phyloP scores from a whole-genome alignment of 495 filamentous ascomycete genomes.

The Aspergillus bridgeri region DNA sequence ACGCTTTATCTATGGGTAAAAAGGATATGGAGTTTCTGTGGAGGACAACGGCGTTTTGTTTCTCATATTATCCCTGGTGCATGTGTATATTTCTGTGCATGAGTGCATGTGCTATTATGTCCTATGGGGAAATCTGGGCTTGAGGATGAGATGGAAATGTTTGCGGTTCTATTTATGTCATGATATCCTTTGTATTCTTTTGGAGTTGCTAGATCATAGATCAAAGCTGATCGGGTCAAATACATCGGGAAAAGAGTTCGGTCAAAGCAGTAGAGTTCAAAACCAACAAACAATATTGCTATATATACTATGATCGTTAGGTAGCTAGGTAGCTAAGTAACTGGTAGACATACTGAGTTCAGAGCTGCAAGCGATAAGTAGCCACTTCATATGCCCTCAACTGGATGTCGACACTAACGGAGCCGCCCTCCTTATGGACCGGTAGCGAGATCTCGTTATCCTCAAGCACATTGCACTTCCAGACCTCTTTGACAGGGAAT shows the following conservation, averaged over 20 bases:
- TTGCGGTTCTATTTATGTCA: conserved; percentile 4
- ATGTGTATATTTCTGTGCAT: not conserved
- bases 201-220: conserved; percentile 2
- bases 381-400: conserved; percentile 88
- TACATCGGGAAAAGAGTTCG: not conserved
- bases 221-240: not conserved
- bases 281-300: not conserved
- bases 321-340: not conserved
- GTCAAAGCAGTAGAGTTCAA: not conserved
- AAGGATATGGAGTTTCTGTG: conserved; percentile 10
- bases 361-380: conserved; percentile 75
- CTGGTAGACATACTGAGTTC: not conserved
- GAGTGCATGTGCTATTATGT: no score
- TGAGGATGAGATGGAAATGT: not conserved
- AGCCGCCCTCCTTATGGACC: conserved; percentile 42
- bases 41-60: conserved; percentile 7
- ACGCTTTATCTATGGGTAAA: not conserved
- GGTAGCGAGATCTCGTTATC: conserved; percentile 55
- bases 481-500: conserved; percentile 69
- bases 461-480: conserved; percentile 70
- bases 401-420: conserved; percentile 54
- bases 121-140: no score
- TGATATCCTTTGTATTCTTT: conserved; percentile 15
- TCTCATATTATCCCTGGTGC: not conserved
- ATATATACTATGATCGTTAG: not conserved